phyloP scores from a whole-genome alignment of 1,284 basidiomycete genomes.

The Coniophora puteana region DNA sequence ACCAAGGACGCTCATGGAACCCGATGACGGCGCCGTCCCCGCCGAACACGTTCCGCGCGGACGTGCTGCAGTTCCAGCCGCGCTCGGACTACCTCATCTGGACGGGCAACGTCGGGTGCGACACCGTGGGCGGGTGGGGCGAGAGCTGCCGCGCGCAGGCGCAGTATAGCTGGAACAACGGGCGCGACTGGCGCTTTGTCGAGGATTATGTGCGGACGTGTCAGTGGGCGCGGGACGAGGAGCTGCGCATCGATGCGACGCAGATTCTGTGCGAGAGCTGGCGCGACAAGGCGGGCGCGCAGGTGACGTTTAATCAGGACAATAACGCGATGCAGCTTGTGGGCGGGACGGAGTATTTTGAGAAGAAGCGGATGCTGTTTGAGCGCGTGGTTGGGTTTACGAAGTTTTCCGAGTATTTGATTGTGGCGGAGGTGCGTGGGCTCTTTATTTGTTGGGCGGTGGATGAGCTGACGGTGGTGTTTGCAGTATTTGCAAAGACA shows the following conservation, averaged over 20 bases:
- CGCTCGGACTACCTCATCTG: constrained; percentile 86
- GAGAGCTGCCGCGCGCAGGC: constrained; percentile 70
- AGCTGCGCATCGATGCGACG: constrained; percentile 76
- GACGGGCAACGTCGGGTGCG: constrained; percentile 77
- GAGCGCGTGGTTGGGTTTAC: constrained; percentile 90
- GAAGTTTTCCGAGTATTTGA: constrained; percentile 93
- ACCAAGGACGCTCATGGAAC: constrained; percentile 79
- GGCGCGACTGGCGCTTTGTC: constrained; percentile 71
- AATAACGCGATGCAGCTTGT: constrained; percentile 84
- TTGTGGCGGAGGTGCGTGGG: constrained; percentile 82
- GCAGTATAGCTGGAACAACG: constrained; percentile 75
- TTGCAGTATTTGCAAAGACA: constrained; percentile 55
- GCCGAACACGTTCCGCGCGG: constrained; percentile 79
- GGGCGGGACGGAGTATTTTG: constrained; percentile 75
- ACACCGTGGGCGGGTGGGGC: constrained; percentile 27
- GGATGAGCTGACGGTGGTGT: constrained; percentile 1
- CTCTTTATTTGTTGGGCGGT: constrained; percentile 1
- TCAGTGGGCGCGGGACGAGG: constrained; percentile 84
- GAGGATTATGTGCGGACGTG: constrained; percentile 91
- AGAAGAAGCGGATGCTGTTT: constrained; percentile 74
- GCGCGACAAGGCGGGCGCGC: constrained; percentile 77
- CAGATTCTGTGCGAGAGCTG: constrained; percentile 95
- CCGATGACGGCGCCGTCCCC: constrained; percentile 54
- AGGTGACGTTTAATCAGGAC: constrained; percentile 51
- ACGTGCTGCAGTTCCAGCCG: constrained; percentile 87